Percentiles rank a stretch among this genome's conserved stretches.
Conservation (phyloP, 805 yeast species). For the Yarrowia sp. region DNA sequence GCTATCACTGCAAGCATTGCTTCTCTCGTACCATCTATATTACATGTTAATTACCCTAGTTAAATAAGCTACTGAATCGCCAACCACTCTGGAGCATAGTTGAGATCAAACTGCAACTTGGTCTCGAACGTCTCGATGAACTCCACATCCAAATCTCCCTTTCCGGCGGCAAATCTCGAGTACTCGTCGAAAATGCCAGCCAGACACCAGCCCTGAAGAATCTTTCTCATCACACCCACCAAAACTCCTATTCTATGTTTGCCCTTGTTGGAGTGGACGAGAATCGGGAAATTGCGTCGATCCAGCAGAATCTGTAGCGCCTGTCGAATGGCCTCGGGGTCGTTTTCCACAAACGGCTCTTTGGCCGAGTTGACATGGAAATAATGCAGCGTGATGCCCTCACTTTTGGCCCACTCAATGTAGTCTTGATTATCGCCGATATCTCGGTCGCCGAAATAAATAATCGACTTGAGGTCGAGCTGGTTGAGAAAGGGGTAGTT, state of each 20-base stretch:
- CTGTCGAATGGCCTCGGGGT: constrained; percentile 53
- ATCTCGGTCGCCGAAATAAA: constrained; percentile 53
- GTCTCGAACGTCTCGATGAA: constrained; percentile 33
- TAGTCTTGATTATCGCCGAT: constrained; percentile 60
- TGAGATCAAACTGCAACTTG: constrained; percentile 1
- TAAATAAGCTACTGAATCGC: background rate
- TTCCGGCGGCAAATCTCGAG: constrained; percentile 68
- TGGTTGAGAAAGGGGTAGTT: constrained; percentile 77
- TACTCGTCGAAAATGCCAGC: constrained; percentile 94
- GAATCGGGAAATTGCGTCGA: constrained; percentile 72
- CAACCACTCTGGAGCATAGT: constrained; percentile 25
- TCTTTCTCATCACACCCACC: constrained; percentile 84
- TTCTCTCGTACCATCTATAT: no score
- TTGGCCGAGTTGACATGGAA: constrained; percentile 69
- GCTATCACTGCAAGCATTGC: no score
- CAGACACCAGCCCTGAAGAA: constrained; percentile 88
- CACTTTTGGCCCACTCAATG: constrained; percentile 59
- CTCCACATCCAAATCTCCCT: constrained; percentile 34
- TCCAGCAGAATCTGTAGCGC: constrained; percentile 41
- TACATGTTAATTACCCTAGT: no score
- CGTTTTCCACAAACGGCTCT: constrained; percentile 65
- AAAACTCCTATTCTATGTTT: constrained; percentile 92
- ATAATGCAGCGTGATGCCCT: constrained; percentile 55
- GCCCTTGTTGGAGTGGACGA: constrained; percentile 95
- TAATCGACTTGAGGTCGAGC: constrained; percentile 70